These are phyloP conservation scores for Russula sp. DNA, from an alignment of 768 basidiomycete species.

Conservation along the genomic window DNA sequence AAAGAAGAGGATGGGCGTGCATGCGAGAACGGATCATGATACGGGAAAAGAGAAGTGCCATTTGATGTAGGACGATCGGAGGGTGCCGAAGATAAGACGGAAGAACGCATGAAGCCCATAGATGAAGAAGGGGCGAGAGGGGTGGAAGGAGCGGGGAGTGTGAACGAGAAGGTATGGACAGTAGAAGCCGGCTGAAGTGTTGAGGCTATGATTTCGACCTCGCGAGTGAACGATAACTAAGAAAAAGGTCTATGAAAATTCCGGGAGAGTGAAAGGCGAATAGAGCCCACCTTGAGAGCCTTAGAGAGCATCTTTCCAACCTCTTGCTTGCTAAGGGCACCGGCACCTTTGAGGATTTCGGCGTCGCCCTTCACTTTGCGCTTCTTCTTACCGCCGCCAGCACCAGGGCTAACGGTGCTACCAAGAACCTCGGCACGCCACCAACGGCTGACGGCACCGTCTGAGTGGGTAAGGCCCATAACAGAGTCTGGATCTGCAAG, in stretches of 20 bases:
- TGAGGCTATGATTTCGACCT: slow-evolving; percentile 94
- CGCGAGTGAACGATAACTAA: slow-evolving; percentile 86
- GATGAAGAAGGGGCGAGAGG: slow-evolving; percentile 73
- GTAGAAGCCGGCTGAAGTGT: slow-evolving; percentile 91
- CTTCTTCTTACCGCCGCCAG: slow-evolving; percentile 69
- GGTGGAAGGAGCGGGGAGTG: slow-evolving; percentile 69
- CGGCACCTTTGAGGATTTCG: slow-evolving; percentile 69
- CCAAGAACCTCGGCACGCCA: slow-evolving; percentile 92
- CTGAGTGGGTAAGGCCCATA: slow-evolving; percentile 74
- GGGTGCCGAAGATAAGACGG: slow-evolving; percentile 58
- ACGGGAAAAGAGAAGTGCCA: slow-evolving; percentile 70
- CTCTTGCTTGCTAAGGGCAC: slow-evolving; percentile 79
- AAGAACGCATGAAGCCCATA: slow-evolving; percentile 68
- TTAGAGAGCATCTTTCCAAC: slow-evolving; percentile 89
- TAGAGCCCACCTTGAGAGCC: slow-evolving; percentile 68
- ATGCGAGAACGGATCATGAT: slow-evolving; percentile 68
- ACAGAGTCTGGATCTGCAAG: slow-evolving; percentile 82
- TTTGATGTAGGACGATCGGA: slow-evolving; percentile 51
- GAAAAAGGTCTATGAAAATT: not conserved
- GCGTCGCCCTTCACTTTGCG: slow-evolving; percentile 60
- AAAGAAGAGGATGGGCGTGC: slow-evolving; percentile 76
- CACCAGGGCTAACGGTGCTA: slow-evolving; percentile 80
- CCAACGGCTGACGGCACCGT: slow-evolving; percentile 84
- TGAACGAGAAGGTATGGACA: slow-evolving; percentile 89
- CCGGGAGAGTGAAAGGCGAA: not conserved